phyloP scores from a whole-genome alignment of 495 filamentous ascomycete species.

The Ramalina intermedia region DNA sequence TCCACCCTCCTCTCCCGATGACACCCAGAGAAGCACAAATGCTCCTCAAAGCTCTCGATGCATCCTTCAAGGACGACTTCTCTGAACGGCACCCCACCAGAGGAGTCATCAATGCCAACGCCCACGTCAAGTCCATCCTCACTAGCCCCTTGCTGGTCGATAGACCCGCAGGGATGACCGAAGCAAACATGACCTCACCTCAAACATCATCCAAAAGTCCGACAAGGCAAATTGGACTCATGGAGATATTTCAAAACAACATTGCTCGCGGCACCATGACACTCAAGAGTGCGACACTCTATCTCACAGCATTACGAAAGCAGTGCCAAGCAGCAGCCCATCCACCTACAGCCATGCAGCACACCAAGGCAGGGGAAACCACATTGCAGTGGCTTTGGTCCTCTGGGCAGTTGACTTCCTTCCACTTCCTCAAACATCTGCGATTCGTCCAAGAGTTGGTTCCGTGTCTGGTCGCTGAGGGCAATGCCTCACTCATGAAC shows the following conservation, averaged over 20 bases:
- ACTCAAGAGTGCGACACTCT: conserved; percentile 7
- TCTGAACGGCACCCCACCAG: conserved; percentile 45
- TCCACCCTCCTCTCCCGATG: conserved; percentile 58
- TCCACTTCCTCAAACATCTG: conserved; percentile 21
- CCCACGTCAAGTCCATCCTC: conserved; percentile 51
- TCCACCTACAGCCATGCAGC: conserved; percentile 19
- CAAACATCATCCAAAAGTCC: not conserved
- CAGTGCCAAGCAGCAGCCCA: conserved; percentile 16
- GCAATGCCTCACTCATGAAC: conserved; percentile 16
- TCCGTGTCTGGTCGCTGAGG: conserved; percentile 36
- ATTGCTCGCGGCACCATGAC: conserved; percentile 23
- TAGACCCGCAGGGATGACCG: not conserved
- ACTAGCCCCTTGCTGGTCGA: conserved; percentile 48
- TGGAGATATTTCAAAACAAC: conserved; percentile 27
- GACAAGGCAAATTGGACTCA: conserved; percentile 14
- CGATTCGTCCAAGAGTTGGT: conserved; percentile 23
- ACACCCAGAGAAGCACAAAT: conserved; percentile 48
- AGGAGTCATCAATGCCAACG: conserved; percentile 28
- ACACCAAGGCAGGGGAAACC: conserved; percentile 25
- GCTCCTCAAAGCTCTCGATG: conserved; percentile 53
- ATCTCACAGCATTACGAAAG: conserved; percentile 20
- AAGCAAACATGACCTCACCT: not conserved
- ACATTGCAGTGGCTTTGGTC: conserved; percentile 38
- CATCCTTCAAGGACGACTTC: conserved; percentile 62
- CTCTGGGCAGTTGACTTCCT: conserved; percentile 26